These are phyloP conservation scores for Eucalyptus marginata DNA, from an alignment of 345 rosid genomes.

Conservation along the genomic window DNA sequence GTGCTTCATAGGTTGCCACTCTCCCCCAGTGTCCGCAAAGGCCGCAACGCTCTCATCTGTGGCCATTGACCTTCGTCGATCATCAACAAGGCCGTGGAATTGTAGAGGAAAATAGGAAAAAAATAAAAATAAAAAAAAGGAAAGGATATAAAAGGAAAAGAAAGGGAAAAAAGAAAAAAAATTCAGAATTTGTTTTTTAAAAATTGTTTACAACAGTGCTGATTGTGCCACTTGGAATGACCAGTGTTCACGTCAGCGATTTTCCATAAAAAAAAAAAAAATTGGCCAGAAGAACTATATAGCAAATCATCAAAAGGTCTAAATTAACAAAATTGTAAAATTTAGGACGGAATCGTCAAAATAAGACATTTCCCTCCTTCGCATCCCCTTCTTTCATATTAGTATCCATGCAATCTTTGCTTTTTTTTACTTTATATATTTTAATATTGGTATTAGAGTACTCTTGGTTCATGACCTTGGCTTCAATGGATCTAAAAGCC, in stretches of 20 bases:
- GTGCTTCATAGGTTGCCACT: no score
- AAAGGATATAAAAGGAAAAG: not conserved
- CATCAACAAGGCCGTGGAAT: no score
- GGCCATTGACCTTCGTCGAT: no score
- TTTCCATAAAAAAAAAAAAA: not conserved
- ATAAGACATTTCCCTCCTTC: not conserved
- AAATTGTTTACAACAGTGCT: fast-evolving
- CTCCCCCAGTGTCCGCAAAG: no score
- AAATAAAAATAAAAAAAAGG: not conserved
- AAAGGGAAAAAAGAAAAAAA: not conserved
- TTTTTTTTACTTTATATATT: not conserved
- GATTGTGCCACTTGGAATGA: fast-evolving
- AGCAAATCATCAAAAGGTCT: not conserved
- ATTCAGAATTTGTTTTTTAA: not conserved
- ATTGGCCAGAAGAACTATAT: fast-evolving
- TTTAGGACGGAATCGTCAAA: not conserved
- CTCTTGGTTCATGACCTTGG: not conserved
- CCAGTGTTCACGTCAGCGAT: fast-evolving
- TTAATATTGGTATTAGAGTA: not conserved
- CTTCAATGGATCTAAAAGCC: not conserved
- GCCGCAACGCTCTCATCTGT: no score
- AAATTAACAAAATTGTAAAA: not conserved
- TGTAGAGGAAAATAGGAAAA: not conserved
- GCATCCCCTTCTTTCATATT: not conserved
- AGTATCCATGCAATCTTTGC: not conserved